Evolutionary conservation across 495 filamentous ascomycete species (phyloP), one percentile per base, ranked within the genome.

Genomic region (Penicillium nucicola): DNA sequence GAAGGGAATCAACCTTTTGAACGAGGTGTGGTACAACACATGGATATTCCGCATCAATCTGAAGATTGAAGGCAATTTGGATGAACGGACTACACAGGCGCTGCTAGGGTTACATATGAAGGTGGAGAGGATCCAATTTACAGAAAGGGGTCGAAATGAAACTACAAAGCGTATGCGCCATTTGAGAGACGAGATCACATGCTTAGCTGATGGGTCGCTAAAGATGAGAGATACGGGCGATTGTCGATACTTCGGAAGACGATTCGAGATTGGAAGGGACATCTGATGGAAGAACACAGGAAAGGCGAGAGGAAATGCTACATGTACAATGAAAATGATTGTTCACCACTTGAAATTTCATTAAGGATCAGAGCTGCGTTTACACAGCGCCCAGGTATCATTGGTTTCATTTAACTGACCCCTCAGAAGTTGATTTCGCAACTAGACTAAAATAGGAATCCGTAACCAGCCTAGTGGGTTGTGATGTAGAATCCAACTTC

Each of bases 21-120:
- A 43, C n/a, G 0, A 43, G 25, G 41, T 43, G 28, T 43, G 28
- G 41, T 43, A 43, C 15, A 33, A 43, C 3, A 43, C 15, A 10
- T 43, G 28, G 41, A 43, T 43, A 33, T 31, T 43, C 7, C 15
- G n/a, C 15, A 43, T 43, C 15, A 43, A 43, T 12, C 41, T 43
- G 0, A 43, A 33, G 9, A 32, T 43, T 43, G 15, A 43, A 3
- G 28, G 28, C 2, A 18, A 13, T 43, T 18, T 43, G 15, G 41
- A 43, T 43, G 8, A 43, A 42, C 0, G 2, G 4, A 4, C n/a
- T 8, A 12, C 6, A 42, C 13, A 14, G 2, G 12, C n/a, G 13
- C 23, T 31, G 13, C 40, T 42, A 32, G 25, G 40, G 22, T 31
- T 32, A 20, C n/a, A 43, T 19, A 43, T 43, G 28, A 43, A 43